phyloP scores from a whole-genome alignment of 176 grass and related monocot species.

The Oryza brachyantha region DNA sequence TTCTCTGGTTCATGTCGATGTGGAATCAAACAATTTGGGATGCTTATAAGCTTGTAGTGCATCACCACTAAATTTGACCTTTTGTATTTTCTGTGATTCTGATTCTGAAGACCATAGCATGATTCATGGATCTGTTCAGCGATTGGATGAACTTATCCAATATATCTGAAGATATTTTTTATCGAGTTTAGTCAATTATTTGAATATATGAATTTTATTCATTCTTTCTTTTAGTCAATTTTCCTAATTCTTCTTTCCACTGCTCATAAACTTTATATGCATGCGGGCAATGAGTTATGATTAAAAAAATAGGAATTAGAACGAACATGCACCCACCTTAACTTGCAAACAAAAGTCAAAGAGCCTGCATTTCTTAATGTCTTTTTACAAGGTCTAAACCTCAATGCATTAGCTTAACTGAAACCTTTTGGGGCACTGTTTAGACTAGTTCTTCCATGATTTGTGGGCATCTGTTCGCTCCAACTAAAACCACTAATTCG shows the following conservation, averaged over 20 bases:
- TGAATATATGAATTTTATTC: not conserved
- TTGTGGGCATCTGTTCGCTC: not conserved
- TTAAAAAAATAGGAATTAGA: not conserved
- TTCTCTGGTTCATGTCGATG: not conserved
- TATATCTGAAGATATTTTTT: not conserved
- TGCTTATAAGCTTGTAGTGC: constrained; percentile 8
- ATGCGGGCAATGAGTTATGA: not conserved
- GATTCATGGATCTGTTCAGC: not conserved
- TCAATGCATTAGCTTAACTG: constrained; percentile 4
- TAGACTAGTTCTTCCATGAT: constrained; percentile 42
- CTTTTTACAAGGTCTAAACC: constrained; percentile 31
- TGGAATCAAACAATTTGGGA: not conserved
- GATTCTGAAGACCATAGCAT: not conserved
- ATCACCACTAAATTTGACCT: constrained; percentile 28
- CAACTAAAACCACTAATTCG: constrained; percentile 28
- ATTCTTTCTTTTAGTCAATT: not conserved
- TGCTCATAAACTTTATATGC: not conserved
- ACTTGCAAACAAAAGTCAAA: not conserved
- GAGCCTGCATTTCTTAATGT: not conserved
- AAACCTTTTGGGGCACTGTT: constrained; percentile 27
- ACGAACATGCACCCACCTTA: not conserved
- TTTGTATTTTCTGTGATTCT: not conserved
- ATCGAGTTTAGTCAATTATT: not conserved
- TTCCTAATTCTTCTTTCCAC: not conserved
- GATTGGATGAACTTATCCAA: not conserved